A percentile compares a stretch with the other conserved stretches of the same genome.
Evolutionary conservation across 2,329 filamentous ascomycete genomes (phyloP).

Genomic region (Emmonsia crescens): DNA sequence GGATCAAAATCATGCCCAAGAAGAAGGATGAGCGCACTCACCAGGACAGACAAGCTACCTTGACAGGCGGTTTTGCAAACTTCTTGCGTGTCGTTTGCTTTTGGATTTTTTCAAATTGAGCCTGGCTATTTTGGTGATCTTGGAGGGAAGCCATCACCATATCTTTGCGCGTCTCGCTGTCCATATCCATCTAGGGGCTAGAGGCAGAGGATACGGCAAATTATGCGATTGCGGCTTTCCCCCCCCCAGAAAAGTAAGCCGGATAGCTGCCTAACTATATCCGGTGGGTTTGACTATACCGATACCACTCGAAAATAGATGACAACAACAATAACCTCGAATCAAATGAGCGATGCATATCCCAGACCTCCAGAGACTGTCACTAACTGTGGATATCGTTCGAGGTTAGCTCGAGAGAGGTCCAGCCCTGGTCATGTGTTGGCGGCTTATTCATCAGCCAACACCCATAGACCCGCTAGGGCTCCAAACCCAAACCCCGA

Average conservation of each 20-base stretch:
- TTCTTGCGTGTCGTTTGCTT: conserved; percentile 29
- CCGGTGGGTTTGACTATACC: background rate
- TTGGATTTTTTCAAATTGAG: conserved; percentile 13
- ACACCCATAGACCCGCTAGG: background rate
- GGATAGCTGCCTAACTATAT: no score
- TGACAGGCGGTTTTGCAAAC: conserved; percentile 36
- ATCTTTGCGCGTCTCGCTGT: background rate
- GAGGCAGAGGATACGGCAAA: background rate
- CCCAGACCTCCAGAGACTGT: no score
- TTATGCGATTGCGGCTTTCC: background rate
- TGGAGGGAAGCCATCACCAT: background rate
- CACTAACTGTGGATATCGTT: background rate
- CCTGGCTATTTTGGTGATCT: background rate
- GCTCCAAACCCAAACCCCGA: background rate
- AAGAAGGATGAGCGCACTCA: conserved; percentile 16
- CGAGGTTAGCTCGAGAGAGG: background rate
- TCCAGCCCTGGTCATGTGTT: background rate
- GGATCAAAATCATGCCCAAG: background rate
- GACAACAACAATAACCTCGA: background rate
- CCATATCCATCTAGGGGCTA: background rate
- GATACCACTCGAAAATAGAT: background rate
- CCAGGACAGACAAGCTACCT: conserved; percentile 36
- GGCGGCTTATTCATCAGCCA: background rate
- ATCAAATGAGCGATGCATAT: background rate
- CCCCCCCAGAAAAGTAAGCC: background rate